phyloP scores from a whole-genome alignment of 2,329 filamentous ascomycete genomes.

The Colletotrichum truncatum region DNA sequence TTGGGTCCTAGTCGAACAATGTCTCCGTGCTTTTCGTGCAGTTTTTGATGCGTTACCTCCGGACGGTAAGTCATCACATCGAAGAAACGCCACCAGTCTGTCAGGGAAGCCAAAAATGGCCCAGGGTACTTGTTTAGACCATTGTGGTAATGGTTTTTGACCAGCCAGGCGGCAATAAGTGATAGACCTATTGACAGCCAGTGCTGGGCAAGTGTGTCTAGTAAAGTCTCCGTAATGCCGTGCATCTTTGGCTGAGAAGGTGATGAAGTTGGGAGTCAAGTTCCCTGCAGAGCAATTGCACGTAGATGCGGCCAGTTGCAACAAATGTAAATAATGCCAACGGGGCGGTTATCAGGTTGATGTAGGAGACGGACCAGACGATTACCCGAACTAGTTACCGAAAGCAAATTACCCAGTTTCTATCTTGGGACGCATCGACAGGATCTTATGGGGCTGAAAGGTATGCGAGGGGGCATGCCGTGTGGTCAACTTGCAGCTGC shows the following conservation, averaged over 20 bases:
- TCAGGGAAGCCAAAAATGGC: slow-evolving; percentile 70
- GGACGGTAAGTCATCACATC: slow-evolving; percentile 73
- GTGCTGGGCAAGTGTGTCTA: slow-evolving; percentile 48
- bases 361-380: background rate
- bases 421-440: slow-evolving; percentile 16
- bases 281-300: background rate
- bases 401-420: slow-evolving; percentile 20
- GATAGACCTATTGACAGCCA: slow-evolving; percentile 51
- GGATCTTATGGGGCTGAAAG: slow-evolving; percentile 16
- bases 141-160: slow-evolving; percentile 59
- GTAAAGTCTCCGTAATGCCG: slow-evolving; percentile 44
- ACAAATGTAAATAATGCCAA: background rate
- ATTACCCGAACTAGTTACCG: slow-evolving; percentile 23
- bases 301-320: background rate
- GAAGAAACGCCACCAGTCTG: slow-evolving; percentile 77
- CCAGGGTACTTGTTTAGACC: slow-evolving; percentile 79
- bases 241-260: too few relatives aligned
- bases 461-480: slow-evolving; percentile 15
- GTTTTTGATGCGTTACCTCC: slow-evolving; percentile 71
- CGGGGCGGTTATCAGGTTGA: slow-evolving; percentile 1
- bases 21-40: slow-evolving; percentile 78
- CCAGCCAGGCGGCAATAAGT: slow-evolving; percentile 49
- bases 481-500: slow-evolving; percentile 25
- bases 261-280: too few relatives aligned
- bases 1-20: slow-evolving; percentile 82